Conservation (phyloP, 2,329 filamentous ascomycete species). For the Neofusicoccum laricinum region DNA sequence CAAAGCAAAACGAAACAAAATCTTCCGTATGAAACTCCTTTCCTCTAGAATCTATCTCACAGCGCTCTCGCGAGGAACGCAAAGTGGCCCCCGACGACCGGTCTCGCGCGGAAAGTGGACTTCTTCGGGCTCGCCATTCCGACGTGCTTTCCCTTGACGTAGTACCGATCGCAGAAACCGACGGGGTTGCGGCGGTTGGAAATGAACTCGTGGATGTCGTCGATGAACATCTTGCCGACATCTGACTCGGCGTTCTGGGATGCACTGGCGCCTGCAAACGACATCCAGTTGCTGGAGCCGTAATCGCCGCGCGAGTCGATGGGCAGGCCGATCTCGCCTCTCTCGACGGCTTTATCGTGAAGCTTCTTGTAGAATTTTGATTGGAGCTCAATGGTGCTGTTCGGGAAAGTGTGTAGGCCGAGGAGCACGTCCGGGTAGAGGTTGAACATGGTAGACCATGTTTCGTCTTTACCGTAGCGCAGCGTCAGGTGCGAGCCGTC, state of each 20-base stretch:
- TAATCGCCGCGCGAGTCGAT: constrained; percentile 38
- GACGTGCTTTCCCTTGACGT: constrained; percentile 28
- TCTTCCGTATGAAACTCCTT: no score
- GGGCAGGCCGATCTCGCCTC: background rate
- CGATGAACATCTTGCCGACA: constrained; percentile 29
- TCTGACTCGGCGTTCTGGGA: background rate
- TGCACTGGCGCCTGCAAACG: constrained; percentile 36
- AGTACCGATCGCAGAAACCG: constrained; percentile 44
- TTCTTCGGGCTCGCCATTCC: constrained; percentile 22
- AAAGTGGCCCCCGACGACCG: constrained; percentile 44
- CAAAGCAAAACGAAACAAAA: no score
- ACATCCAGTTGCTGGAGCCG: constrained; percentile 45
- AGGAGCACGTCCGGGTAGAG: constrained; percentile 42
- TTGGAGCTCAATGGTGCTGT: constrained; percentile 35
- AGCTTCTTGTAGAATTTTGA: constrained; percentile 33
- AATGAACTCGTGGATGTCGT: constrained; percentile 41
- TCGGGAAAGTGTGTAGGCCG: constrained; percentile 36
- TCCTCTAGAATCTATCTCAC: background rate
- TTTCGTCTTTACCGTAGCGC: constrained; percentile 33
- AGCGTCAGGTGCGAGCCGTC: constrained; percentile 37
- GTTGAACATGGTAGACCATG: constrained; percentile 42
- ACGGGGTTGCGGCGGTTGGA: constrained; percentile 40
- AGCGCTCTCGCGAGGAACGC: constrained; percentile 37
- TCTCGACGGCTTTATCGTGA: constrained; percentile 26
- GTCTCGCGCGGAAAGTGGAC: constrained; percentile 36